These are phyloP conservation scores for Aspergillus coremiiformis DNA, from an alignment of 495 filamentous ascomycete species.

Conservation along the genomic window DNA sequence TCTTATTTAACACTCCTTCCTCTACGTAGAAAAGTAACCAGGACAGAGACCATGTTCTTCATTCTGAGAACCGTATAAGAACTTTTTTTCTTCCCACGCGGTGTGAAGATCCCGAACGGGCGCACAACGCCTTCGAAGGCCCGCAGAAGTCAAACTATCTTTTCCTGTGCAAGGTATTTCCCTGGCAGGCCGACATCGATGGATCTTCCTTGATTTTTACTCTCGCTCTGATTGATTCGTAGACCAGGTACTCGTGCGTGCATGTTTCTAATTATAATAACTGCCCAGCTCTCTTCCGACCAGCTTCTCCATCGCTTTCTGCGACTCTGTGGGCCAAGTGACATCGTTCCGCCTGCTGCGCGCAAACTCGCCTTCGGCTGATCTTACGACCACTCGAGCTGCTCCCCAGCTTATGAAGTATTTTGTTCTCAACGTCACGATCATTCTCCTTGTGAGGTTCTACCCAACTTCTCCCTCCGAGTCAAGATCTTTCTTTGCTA, in stretches of 20 bases:
- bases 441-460: not conserved
- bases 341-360: not conserved
- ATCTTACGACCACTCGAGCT: not conserved
- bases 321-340: not conserved
- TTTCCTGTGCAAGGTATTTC: not conserved
- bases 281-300: not conserved
- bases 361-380: not conserved
- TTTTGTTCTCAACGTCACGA: not conserved
- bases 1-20: not conserved
- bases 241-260: not conserved
- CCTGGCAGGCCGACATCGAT: not conserved
- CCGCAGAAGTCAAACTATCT: not conserved
- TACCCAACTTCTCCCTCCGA: not conserved
- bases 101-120: conserved; percentile 13
- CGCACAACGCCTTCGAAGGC: conserved; percentile 1
- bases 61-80: not conserved
- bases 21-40: not conserved
- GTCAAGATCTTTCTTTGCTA: not conserved
- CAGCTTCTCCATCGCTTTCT: not conserved
- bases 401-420: not conserved
- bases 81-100: not conserved
- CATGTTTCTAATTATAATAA: conserved; percentile 3
- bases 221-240: not conserved
- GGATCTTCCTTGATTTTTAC: not conserved
- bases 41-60: not conserved